Percentiles rank a stretch among this genome's conserved stretches.
phyloP scores from a whole-genome alignment of 2,329 filamentous ascomycete species.

The Hymenoscyphus repandus region DNA sequence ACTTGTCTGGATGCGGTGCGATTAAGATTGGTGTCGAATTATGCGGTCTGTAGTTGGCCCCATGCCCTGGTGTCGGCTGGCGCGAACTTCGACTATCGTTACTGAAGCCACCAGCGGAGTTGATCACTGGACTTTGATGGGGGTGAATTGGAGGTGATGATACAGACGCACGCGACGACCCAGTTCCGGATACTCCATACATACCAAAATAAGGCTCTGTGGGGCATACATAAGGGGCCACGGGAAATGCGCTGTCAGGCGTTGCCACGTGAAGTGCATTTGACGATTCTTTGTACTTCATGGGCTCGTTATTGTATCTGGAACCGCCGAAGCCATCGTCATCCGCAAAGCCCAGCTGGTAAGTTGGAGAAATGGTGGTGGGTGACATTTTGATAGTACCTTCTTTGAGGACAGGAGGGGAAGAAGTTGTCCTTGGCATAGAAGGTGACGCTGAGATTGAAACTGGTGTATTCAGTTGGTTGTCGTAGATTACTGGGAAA shows the following conservation, averaged over 20 bases:
- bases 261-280: constrained; percentile 13
- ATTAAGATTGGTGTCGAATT: constrained; percentile 21
- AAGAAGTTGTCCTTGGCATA: constrained; percentile 16
- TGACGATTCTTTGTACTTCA: constrained; percentile 23
- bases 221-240: constrained; percentile 11
- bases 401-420: constrained; percentile 10
- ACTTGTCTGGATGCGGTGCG: constrained; percentile 20
- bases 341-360: constrained; percentile 9
- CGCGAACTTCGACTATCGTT: constrained; percentile 13
- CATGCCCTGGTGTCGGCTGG: constrained; percentile 11
- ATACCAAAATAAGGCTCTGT: constrained; percentile 20
- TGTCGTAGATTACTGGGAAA: constrained; percentile 24
- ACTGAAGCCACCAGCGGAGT: constrained; percentile 16
- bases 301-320: constrained; percentile 15
- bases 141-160: constrained; percentile 18
- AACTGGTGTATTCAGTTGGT: constrained; percentile 25
- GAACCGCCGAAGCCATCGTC: constrained; percentile 19
- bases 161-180: constrained; percentile 11
- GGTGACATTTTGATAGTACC: constrained; percentile 19
- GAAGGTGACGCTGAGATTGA: constrained; percentile 21
- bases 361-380: constrained; percentile 11
- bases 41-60: constrained; percentile 8
- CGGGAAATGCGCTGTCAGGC: constrained; percentile 16
- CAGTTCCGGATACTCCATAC: constrained; percentile 23
- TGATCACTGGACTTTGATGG: constrained; percentile 14